Base-by-base conservation (phyloP, 169 alveolate genomes). In the Eimeria tenella region DNA sequence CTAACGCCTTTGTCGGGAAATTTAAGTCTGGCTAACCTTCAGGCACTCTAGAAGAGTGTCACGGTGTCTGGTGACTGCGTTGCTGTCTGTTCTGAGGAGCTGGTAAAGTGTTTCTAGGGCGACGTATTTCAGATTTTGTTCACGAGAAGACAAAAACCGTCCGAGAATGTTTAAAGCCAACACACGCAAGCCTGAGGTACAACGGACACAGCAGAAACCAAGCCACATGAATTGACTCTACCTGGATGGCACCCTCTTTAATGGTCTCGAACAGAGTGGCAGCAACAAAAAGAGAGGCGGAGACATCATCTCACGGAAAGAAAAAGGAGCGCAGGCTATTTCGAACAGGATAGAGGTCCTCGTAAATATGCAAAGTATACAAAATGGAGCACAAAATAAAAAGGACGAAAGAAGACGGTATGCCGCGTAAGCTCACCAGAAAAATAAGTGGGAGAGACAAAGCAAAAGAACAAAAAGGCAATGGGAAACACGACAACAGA, bases 131-230 rank as follows among this genome's bases (percentile, higher is more conserved):
- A 98, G 97, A 94, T 99, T 99, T 75, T 98, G 97, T 87, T 99
- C 99, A 71, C 97, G 97, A 88, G 98, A 97, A 58, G 97, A 95
- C 83, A 99, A 97, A 96, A 99, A 99, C 93, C 98, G 97, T 4
- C 99, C 99, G 63, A 99, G 97, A 17, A 98, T 98, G 94, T 98
- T 98, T 63, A 98, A 98, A 1, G 99, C 99, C 62, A 98, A 95
- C n/a, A 98, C 98, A 91, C 98, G 97, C 13, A 98, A 96, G 17
- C 98, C 97, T 42, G 50, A 11, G 50, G n/a, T n/a, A 31, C 42
- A 31, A 31, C 42, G 42, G 42, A 31, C 42, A 31, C 42, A 2
- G 42, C 42, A 31, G 42, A 31, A 31, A 31, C 2, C 42, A 31
- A 31, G 42, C 42, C 42, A 31, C 2, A 31, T 31, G 42, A 31